These are phyloP conservation scores for Coemansia sp. DNA, from an alignment of 192 early-diverging fungal genomes.

Conservation along the genomic window DNA sequence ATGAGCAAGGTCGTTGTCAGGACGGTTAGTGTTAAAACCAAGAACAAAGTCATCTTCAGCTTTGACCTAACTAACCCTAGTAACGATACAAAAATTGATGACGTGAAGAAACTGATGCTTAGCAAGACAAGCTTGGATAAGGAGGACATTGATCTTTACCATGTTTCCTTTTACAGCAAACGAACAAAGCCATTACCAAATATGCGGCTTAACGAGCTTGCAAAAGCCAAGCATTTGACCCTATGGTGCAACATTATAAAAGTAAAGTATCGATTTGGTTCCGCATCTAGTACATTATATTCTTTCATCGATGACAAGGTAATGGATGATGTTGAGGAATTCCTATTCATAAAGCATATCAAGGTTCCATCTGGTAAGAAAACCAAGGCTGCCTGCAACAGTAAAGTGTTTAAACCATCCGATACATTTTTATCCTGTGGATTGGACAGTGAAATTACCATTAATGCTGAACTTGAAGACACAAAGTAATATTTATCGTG, in stretches of 20 bases:
- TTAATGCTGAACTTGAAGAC: background rate
- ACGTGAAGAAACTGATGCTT: background rate
- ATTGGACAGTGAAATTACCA: background rate
- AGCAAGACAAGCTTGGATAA: background rate
- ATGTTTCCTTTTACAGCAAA: background rate
- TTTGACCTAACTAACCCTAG: background rate
- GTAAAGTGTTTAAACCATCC: background rate
- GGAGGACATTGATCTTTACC: background rate
- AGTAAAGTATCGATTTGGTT: background rate
- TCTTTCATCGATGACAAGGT: background rate
- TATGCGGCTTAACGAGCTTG: background rate
- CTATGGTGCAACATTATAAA: background rate
- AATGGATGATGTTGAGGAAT: background rate
- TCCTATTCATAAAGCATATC: background rate
- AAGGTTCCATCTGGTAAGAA: background rate
- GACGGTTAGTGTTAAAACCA: background rate
- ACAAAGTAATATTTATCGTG: too few species aligned
- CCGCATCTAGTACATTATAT: background rate
- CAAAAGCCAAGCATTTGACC: background rate
- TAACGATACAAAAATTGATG: background rate
- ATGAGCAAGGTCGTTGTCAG: background rate
- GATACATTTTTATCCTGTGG: background rate
- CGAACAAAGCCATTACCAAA: background rate
- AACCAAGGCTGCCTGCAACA: background rate
- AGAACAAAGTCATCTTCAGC: background rate